A percentile compares a stretch with the other conserved stretches of the same genome.
Evolutionary conservation across 306 rosid species (phyloP).

Genomic region (Mimosa pudica): DNA sequence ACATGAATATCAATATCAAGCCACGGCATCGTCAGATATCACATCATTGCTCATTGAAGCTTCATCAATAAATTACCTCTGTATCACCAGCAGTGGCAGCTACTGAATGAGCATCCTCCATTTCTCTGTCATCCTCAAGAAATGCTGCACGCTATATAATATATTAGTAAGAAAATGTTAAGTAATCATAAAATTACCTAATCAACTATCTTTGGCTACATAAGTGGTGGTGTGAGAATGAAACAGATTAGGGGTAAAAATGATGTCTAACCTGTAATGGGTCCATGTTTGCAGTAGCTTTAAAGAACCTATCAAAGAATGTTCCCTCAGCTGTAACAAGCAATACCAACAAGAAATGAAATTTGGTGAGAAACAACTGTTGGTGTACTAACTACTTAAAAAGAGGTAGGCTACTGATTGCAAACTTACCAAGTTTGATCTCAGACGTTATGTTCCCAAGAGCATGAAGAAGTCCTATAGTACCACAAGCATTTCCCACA

Average conservation of each 20-base stretch:
- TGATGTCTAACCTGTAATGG: conserved; percentile 59
- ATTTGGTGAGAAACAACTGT: not conserved
- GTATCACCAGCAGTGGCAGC: conserved; percentile 97
- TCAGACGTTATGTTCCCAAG: conserved; percentile 66
- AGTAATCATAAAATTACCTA: not conserved
- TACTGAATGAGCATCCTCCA: conserved; percentile 91
- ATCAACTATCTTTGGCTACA: conserved; percentile 13
- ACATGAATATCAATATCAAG: not conserved
- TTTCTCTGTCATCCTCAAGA: conserved; percentile 82
- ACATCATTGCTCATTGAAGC: not conserved
- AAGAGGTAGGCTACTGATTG: not conserved
- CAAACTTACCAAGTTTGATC: conserved; percentile 64
- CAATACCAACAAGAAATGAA: conserved; percentile 26
- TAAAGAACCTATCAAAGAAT: conserved; percentile 79
- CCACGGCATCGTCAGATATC: not conserved
- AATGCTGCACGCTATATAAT: conserved; percentile 74
- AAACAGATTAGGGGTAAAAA: conserved; percentile 40
- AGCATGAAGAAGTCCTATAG: conserved; percentile 81
- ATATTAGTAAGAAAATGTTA: conserved; percentile 39
- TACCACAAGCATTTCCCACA: conserved; percentile 80
- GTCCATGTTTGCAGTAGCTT: conserved; percentile 76
- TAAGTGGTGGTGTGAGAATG: conserved; percentile 37
- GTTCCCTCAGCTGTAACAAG: conserved; percentile 71
- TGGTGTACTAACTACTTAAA: not conserved
- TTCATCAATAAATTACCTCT: conserved; percentile 48